Evolutionary conservation across 1,139 yeast genomes (phyloP).

Genomic region (Yamadazyma siamensis): DNA sequence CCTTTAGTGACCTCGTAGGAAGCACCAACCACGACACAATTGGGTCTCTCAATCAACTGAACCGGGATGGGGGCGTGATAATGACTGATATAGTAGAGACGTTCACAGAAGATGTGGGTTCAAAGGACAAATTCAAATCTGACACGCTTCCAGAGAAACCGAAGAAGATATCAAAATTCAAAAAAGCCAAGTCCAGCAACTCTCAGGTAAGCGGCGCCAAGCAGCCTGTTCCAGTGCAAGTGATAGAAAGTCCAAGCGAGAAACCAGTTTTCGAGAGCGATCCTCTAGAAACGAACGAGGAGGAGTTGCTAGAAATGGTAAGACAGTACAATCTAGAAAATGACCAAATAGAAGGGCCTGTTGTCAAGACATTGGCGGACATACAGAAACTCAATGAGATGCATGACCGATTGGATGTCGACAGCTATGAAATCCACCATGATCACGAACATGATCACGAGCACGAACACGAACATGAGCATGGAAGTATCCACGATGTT

Average conservation of each 20-base stretch:
- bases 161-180: neutral
- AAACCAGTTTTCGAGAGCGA: neutral
- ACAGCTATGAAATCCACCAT: constrained; percentile 16
- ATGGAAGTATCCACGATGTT: constrained; percentile 25
- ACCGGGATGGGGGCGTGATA: too few species aligned
- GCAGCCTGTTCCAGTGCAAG: neutral
- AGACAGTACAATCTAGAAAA: constrained; percentile 27
- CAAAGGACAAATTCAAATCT: neutral
- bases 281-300: constrained; percentile 1
- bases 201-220: neutral
- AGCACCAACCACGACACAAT: constrained; percentile 1
- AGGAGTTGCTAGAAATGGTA: constrained; percentile 11
- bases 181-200: neutral
- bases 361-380: constrained; percentile 53
- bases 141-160: neutral
- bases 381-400: constrained; percentile 50
- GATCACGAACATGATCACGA: constrained; percentile 27
- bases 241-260: neutral
- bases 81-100: neutral
- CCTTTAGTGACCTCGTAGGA: constrained; percentile 7
- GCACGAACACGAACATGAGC: constrained; percentile 20
- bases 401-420: constrained; percentile 34
- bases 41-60: too few species aligned
- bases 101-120: neutral
- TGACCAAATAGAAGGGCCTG: constrained; percentile 60